A percentile compares a stretch with the other conserved stretches of the same genome.
Conservation (phyloP, 768 basidiomycete genomes). For the Tephrocybe sp. region DNA sequence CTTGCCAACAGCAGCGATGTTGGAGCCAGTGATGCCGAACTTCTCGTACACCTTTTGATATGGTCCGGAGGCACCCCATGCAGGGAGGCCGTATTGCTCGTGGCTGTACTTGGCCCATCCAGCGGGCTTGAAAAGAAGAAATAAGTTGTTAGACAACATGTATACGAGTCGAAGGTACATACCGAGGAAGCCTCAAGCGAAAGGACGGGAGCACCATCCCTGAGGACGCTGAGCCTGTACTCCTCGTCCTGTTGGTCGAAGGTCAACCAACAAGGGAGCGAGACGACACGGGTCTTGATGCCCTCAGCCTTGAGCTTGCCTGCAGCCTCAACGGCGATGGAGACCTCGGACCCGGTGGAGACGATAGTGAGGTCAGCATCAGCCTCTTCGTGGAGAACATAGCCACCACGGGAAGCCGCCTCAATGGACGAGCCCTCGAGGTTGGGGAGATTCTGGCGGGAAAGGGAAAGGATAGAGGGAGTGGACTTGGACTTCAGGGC, state of each 20-base stretch:
- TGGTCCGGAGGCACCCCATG: conserved; percentile 89
- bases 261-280: conserved; percentile 86
- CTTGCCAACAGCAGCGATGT: conserved; percentile 79
- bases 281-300: conserved; percentile 79
- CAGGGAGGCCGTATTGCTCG: conserved; percentile 75
- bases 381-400: conserved; percentile 80
- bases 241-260: conserved; percentile 79
- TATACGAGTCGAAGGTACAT: conserved; percentile 13
- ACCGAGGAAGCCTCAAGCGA: conserved; percentile 80
- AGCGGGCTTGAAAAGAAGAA: conserved; percentile 41
- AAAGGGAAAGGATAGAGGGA: conserved; percentile 80
- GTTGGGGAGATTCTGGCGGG: conserved; percentile 91
- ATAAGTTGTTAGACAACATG: conserved; percentile 15
- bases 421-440: conserved; percentile 86
- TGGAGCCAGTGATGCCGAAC: conserved; percentile 77
- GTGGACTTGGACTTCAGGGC: conserved; percentile 73
- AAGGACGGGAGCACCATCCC: conserved; percentile 86
- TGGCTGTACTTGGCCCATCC: conserved; percentile 92
- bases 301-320: conserved; percentile 74
- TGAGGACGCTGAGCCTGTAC: conserved; percentile 81
- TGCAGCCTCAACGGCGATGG: conserved; percentile 85
- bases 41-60: conserved; percentile 90
- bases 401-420: conserved; percentile 80
- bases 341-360: conserved; percentile 85
- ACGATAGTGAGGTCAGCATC: conserved; percentile 88